Base-by-base conservation (phyloP, 768 basidiomycete species). In the Rickenella mellea region DNA sequence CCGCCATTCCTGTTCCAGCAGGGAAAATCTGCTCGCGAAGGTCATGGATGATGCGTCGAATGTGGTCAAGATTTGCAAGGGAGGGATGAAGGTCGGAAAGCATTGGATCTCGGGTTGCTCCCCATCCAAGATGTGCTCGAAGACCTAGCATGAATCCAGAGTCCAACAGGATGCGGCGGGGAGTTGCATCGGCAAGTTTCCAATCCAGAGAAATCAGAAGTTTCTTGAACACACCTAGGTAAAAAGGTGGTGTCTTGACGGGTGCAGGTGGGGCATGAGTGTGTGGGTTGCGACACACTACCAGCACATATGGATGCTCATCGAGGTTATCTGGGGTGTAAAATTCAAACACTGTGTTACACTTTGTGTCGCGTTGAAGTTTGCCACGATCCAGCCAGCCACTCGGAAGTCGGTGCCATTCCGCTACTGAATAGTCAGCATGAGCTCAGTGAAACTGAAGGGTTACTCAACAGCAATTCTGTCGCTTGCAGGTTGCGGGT, bases 101-200 rank as follows among this genome's bases (percentile, higher is more conserved):
- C 17, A 33, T 39, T 10, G 50, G 50, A 6, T 37, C 32, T 14
- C 30, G 25, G 7, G 33, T n/a, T 22, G 39, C 38, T 7, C 19
- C 36, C 54, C 55, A 58, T 10, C 46, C 41, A 9, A 58, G 46
- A 5, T 39, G 9, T 11, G 44, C 19, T 2, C 47, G 48, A 12
- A 53, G 39, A 6, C 39, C 42, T 5, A 15, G 6, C 31, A 55
- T 52, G 35, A 59, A 59, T 2, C 50, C 55, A 7, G 48, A 49
- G 27, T 59, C 51, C 6, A 52, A 29, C 27, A 57, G 33, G 3
- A 57, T 48, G n/a, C 48, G 49, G 14, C 51, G 44, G 12, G 58
- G 58, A 9, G 58, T 59, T n/a, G 55, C 51, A 42, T 59, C 57
- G 0, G 55, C 55, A 0, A 59, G 53, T 40, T 49, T 48, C 57